phyloP scores from a whole-genome alignment of 2,329 filamentous ascomycete genomes.

The Pseudogymnoascus sp. region DNA sequence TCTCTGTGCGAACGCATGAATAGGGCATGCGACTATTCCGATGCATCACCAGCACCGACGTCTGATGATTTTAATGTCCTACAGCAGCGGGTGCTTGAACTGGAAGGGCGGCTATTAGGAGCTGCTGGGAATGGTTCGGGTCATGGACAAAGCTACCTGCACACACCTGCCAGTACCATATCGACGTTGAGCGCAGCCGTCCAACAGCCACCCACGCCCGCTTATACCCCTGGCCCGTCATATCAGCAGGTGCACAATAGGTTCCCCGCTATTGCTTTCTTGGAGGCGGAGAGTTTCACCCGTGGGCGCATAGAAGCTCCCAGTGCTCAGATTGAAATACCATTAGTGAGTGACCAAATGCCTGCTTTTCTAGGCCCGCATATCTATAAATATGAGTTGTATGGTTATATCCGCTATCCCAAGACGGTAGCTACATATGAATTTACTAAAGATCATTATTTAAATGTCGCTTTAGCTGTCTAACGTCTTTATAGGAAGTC shows the following conservation, averaged over 20 bases:
- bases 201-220: constrained; percentile 10
- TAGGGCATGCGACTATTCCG: constrained; percentile 35
- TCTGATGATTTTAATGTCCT: constrained; percentile 34
- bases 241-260: constrained; percentile 23
- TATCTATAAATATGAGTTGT: not conserved
- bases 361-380: not conserved
- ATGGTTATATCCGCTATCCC: not conserved
- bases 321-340: constrained; percentile 31
- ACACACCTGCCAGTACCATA: not conserved
- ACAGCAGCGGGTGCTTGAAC: constrained; percentile 30
- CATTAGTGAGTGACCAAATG: constrained; percentile 25
- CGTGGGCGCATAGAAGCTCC: constrained; percentile 31
- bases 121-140: not conserved
- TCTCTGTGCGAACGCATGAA: constrained; percentile 37
- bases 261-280: constrained; percentile 37
- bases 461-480: not conserved
- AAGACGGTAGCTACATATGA: not conserved
- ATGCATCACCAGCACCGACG: constrained; percentile 29
- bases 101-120: constrained; percentile 29
- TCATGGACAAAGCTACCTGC: constrained; percentile 1
- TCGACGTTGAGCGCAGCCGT: not conserved
- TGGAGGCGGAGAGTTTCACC: constrained; percentile 35
- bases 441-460: not conserved
- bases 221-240: constrained; percentile 18
- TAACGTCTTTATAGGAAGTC: constrained; percentile 27